Conservation (phyloP, 2,329 filamentous ascomycete genomes). For the Venturia aucupariae region DNA sequence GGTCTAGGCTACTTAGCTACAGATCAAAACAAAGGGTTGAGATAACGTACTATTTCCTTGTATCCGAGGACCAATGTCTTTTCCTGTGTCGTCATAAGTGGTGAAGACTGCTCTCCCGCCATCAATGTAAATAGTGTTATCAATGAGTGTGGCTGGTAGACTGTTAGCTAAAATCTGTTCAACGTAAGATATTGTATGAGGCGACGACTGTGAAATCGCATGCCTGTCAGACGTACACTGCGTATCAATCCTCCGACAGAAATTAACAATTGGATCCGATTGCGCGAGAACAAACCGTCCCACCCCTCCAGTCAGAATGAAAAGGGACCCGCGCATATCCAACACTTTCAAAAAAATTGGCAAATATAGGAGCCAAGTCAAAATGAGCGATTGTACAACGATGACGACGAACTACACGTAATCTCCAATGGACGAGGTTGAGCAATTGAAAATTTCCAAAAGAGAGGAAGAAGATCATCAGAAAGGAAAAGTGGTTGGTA, state of each 20-base stretch:
- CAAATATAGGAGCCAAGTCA: neutral
- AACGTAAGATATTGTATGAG: neutral
- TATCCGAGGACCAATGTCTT: neutral
- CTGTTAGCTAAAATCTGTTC: neutral
- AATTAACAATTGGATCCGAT: neutral
- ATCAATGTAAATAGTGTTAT: neutral
- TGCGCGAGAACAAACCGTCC: neutral
- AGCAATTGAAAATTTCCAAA: neutral
- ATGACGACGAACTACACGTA: neutral
- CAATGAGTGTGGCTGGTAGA: neutral
- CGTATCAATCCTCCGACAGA: neutral
- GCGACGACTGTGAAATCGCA: neutral
- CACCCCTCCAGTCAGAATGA: neutral
- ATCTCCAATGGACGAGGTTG: neutral
- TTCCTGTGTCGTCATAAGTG: neutral
- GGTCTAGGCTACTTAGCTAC: neutral
- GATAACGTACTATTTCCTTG: neutral
- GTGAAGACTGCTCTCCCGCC: constrained; percentile 5
- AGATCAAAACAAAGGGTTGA: neutral
- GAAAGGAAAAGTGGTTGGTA: neutral
- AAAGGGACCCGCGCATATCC: neutral
- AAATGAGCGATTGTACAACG: neutral
- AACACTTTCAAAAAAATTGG: neutral
- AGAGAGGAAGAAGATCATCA: neutral
- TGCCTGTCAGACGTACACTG: neutral